Evolutionary conservation across 2,329 filamentous ascomycete genomes (phyloP), one percentile per base, ranked within the genome.

Genomic region (Alternaria hordeiaustralica): DNA sequence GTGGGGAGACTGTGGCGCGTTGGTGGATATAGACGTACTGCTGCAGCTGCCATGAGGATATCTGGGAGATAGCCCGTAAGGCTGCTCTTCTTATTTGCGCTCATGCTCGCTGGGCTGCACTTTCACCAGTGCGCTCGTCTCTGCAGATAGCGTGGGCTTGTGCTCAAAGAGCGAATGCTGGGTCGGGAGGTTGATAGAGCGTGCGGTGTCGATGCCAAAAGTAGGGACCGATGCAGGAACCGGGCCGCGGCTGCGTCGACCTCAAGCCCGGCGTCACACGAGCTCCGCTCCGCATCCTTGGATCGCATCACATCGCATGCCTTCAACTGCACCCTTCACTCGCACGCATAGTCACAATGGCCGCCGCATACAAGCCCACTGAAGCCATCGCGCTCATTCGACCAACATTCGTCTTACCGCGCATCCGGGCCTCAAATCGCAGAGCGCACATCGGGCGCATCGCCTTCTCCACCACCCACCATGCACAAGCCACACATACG

Each of bases 11-110:
- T 28, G n/a, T 49, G 46, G 62, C 51, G 60, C 59, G 59, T 57
- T 54, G 4, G 41, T 53, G 46, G 43, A 26, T 41, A 54, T 18
- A 30, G 30, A 77, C 80, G 59, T 81, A 82, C 81, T 41, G 80
- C 77, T 30, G 81, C 80, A 36, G 77, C 75, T 20, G 76, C 75
- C 69, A 82, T 78, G 64, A 82, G 69, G 51, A 82, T 78, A 63
- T 80, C 78, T 18, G 78, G 77, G 45, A 80, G 71, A 63, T 80
- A 80, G 61, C 75, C 75, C 30, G 75, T 76, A 56, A 79, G 74
- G 66, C 72, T 74, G 54, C 72, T 78, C 68, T 79, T 79, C 72
- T 79, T 79, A 45, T 79, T 79, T 2, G 72, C 70, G 46, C 74
- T 76, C 77, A 79, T 79, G 11, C 21, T 74, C 65, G 18, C 30